Evolutionary conservation across 1,284 basidiomycete species (phyloP), one percentile per base, ranked within the genome.

Genomic region (Phellinidium pouzarii): DNA sequence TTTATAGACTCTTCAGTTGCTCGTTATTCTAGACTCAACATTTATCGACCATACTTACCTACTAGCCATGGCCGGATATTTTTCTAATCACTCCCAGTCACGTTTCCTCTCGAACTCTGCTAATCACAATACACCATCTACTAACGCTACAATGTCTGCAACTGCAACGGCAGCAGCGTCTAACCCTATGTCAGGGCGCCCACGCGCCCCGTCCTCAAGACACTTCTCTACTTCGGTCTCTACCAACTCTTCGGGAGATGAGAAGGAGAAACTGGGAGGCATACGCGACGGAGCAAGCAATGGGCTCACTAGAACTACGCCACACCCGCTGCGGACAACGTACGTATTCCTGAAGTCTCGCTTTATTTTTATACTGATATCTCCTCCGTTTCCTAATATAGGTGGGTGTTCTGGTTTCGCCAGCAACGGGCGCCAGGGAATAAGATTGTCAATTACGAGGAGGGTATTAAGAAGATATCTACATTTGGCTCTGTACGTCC

Each of bases 401-500:
- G 87, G 57, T 91, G 88, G 88, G 77, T 88, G 4, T 88, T 90
- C 64, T 91, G 84, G 84, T 91, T 89, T 70, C 79, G 87, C 56
- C 87, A 90, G 65, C 87, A 90, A 64, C 84, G 84, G 54, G 70
- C 84, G 2, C 86, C 88, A 22, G 86, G 86, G 12, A 87, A 84
- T 62, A 91, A 89, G 69, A 81, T 86, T 58, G 76, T 79, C 11
- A 88, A 78, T 64, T 91, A 91, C 61, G 88, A 91, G 62, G 87
- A 90, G 62, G 87, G 87, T n/a, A 90, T 91, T 61, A 90, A 89
- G 71, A 86, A 83, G 66, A 80, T 91, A 37, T 78, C 87, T 8
- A 77, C 84, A 9, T 89, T 90, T 64, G 78, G 81, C 60, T 88
- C 85, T 9, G 85, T 87, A 56, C 48, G 81, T 72, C 1, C 44